Percentiles rank a stretch among this genome's conserved stretches.
phyloP scores from a whole-genome alignment of 2,329 filamentous ascomycete species.

The Calonectria ilicicola region DNA sequence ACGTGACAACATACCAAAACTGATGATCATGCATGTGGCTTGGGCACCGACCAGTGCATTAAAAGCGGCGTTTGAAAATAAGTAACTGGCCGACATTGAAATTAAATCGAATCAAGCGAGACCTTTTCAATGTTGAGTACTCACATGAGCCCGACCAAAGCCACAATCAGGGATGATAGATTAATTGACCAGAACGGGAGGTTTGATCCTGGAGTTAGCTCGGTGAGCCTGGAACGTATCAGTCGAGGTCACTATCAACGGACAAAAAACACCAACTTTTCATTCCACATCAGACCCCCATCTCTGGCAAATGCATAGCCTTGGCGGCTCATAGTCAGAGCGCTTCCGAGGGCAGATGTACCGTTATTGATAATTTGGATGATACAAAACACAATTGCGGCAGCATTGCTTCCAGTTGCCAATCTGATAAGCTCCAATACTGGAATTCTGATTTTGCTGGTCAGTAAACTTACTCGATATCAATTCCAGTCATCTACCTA shows the following conservation, averaged over 20 bases:
- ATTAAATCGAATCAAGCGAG: too few relatives aligned
- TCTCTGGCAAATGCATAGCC: slow-evolving; percentile 13
- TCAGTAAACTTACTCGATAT: not conserved
- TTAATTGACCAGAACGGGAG: slow-evolving; percentile 10
- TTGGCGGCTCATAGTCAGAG: not conserved
- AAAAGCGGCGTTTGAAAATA: slow-evolving; percentile 8
- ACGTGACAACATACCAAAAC: not conserved
- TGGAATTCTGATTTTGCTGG: not conserved
- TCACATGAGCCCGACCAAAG: slow-evolving; percentile 8
- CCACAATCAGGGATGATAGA: slow-evolving; percentile 1
- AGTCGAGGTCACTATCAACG: not conserved
- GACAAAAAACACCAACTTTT: not conserved
- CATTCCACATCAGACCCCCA: slow-evolving; percentile 8
- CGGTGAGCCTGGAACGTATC: not conserved
- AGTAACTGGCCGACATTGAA: not conserved
- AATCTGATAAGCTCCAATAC: slow-evolving; percentile 2
- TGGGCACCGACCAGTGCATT: slow-evolving; percentile 12
- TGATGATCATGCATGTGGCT: slow-evolving; percentile 4
- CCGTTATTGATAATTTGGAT: not conserved
- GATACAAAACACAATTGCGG: slow-evolving; percentile 10
- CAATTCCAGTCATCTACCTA: not conserved
- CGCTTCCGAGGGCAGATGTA: not conserved
- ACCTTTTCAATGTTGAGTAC: not conserved
- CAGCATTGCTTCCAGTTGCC: not conserved
- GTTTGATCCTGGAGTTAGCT: not conserved